phyloP scores from a whole-genome alignment of 768 basidiomycete genomes.

The Tylopilus intermedius region DNA sequence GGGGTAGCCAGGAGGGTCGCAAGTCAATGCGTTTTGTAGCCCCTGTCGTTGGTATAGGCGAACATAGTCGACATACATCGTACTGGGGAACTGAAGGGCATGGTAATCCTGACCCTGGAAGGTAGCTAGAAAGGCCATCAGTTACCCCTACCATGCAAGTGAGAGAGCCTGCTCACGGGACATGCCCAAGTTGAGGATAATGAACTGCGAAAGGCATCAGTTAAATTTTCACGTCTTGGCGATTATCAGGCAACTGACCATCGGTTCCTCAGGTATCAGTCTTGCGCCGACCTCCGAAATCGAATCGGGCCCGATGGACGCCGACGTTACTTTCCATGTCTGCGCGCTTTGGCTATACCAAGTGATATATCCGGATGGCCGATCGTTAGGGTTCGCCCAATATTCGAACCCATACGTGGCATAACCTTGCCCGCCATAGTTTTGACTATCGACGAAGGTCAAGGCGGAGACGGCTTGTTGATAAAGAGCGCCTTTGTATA shows the following conservation, averaged over 20 bases:
- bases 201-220: conserved; percentile 44
- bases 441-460: conserved; percentile 46
- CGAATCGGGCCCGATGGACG: conserved; percentile 63
- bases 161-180: conserved; percentile 40
- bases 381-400: conserved; percentile 66
- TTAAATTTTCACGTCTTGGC: not conserved
- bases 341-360: conserved; percentile 68
- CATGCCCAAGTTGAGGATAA: conserved; percentile 84
- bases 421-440: conserved; percentile 54
- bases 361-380: conserved; percentile 71
- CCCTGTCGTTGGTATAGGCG: conserved; percentile 81
- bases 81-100: conserved; percentile 63
- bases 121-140: conserved; percentile 35
- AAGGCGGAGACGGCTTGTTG: conserved; percentile 76
- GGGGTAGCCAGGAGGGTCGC: conserved; percentile 73
- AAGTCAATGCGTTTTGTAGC: conserved; percentile 63
- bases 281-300: conserved; percentile 55
- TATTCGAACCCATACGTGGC: conserved; percentile 73
- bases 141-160: not conserved
- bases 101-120: conserved; percentile 48
- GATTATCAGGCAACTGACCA: conserved; percentile 51
- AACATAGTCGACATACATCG: conserved; percentile 87
- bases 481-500: conserved; percentile 62
- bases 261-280: conserved; percentile 83
- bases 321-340: conserved; percentile 70